Evolutionary conservation across 148 eudicot species (phyloP), one percentile per base, ranked within the genome.

Genomic region (Dianthus caryophyllus): DNA sequence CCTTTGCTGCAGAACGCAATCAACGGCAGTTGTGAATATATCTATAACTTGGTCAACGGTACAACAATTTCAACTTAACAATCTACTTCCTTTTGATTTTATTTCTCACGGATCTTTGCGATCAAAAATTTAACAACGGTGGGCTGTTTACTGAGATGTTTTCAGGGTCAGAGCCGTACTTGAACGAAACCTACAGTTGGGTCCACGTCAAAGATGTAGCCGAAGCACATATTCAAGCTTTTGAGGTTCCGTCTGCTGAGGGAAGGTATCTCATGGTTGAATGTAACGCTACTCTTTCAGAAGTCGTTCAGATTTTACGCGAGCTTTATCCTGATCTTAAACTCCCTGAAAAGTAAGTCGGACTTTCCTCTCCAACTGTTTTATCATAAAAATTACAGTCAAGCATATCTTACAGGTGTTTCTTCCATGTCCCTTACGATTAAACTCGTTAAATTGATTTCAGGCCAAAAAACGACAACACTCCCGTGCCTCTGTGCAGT

Each of bases 311-410:
- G 56, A 80, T 87, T 33, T 57, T 87, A 46, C 75, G 29, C 6
- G 82, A 84, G 63, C 85, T 87, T 54, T 87, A 65, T 71, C 96
- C 96, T 61, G 52, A 70, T 77, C 56, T 80, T 13, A 78, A 77
- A 62, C 86, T 89, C 68, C 92, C 90, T 24, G 66, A 72, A 14
- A 85, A 82, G 92, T 89, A 79, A 83, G 92, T 71, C 38, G n/a
- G 4, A 0, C 9, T 27, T 4, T 3, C 5, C 3, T 33, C 6
- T 41, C 6, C 6, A 13, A 41, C 44, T 41, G 44, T 41, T 41
- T 41, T 41, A 41, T 41, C 5, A 41, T 41, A 4, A 41, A n/a
- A 5, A 13, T 41, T 41, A 41, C 10, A 9, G 44, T 41, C 44
- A 41, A 4, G 10, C 7, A 7, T 33, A 33, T 33, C n/a, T n/a